phyloP scores from a whole-genome alignment of 495 filamentous ascomycete species.

The Penicillium parvum region DNA sequence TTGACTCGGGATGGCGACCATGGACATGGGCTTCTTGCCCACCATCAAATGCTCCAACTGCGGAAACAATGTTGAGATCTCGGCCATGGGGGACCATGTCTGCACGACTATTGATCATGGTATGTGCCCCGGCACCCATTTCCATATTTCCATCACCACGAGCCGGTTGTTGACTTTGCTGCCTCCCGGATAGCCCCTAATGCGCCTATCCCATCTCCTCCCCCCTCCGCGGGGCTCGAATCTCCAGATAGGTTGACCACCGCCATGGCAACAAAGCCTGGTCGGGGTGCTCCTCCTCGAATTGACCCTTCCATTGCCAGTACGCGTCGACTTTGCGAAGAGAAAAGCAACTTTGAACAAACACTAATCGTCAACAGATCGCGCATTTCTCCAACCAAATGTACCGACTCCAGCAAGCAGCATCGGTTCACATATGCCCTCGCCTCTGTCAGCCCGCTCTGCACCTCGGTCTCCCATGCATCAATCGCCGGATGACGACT shows the following conservation, averaged over 20 bases:
- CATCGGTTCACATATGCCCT: slow-evolving; percentile 53
- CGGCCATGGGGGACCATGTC: slow-evolving; percentile 86
- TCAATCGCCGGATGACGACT: slow-evolving; percentile 26
- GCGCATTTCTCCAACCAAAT: slow-evolving; percentile 52
- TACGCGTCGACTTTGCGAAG: slow-evolving; percentile 27
- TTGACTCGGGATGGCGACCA: slow-evolving; percentile 17
- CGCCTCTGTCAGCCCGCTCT: slow-evolving; percentile 46
- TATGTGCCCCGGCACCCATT: not conserved
- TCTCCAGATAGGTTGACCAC: slow-evolving; percentile 18
- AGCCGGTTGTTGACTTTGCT: slow-evolving; percentile 1
- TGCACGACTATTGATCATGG: slow-evolving; percentile 40
- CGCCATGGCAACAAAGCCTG: slow-evolving; percentile 18
- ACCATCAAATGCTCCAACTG: slow-evolving; percentile 96
- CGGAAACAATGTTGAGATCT: slow-evolving; percentile 78
- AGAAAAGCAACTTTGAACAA: not conserved
- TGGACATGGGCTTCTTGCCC: slow-evolving; percentile 64
- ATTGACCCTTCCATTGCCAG: slow-evolving; percentile 55
- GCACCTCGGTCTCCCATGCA: slow-evolving; percentile 39
- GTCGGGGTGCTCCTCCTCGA: slow-evolving; percentile 40
- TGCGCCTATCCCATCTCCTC: slow-evolving; percentile 36
- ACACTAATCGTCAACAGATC: slow-evolving; percentile 47
- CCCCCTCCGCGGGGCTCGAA: slow-evolving; percentile 27
- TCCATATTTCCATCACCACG: no score
- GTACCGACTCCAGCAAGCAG: slow-evolving; percentile 58
- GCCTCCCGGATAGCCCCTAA: slow-evolving; percentile 15